phyloP scores from a whole-genome alignment of 805 yeast species.

The Maudiozyma bulderi region DNA sequence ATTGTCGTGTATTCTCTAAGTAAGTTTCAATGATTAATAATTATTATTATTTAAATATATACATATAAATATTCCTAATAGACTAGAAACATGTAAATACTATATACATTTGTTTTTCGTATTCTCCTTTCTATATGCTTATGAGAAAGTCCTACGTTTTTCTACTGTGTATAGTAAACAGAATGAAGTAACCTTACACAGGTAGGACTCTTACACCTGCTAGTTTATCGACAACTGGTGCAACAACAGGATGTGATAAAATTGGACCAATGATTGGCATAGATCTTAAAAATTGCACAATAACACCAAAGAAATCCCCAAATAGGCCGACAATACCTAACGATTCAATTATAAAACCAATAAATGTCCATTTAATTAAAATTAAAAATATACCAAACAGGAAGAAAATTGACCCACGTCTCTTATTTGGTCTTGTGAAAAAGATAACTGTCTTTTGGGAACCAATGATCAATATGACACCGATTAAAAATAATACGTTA shows the following conservation, averaged over 20 bases:
- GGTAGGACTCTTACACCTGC: conserved; percentile 66
- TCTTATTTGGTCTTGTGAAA: conserved; percentile 77
- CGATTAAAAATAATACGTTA: conserved; percentile 68
- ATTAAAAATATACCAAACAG: conserved; percentile 66
- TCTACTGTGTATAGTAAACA: neutral
- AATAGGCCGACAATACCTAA: conserved; percentile 85
- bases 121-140: neutral
- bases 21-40: neutral
- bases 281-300: conserved; percentile 77
- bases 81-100: neutral
- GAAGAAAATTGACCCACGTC: conserved; percentile 80
- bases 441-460: conserved; percentile 72
- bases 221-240: conserved; percentile 58
- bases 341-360: conserved; percentile 77
- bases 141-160: neutral
- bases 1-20: neutral
- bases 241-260: conserved; percentile 68
- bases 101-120: neutral
- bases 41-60: neutral
- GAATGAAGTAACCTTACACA: conserved; percentile 30
- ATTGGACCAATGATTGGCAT: conserved; percentile 82
- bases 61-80: neutral
- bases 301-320: conserved; percentile 88
- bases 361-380: conserved; percentile 62
- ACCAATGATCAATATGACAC: conserved; percentile 79